Base-by-base conservation (phyloP, 441 rosid species). In the Viola pubescens region DNA sequence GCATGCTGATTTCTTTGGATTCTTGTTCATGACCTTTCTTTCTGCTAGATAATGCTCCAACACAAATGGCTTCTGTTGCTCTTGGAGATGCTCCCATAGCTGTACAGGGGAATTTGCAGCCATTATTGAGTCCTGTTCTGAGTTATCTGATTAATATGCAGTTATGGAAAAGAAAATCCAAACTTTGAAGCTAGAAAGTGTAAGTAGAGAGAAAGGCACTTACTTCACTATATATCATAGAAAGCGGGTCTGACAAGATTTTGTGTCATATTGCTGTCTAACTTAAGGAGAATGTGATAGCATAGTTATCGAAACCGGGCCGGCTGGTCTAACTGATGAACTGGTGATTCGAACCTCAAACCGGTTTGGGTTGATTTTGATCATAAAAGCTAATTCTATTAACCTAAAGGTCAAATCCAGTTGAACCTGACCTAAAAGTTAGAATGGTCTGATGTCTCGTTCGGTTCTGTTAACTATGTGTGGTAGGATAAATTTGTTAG, bases 41-140 rank as follows among this genome's bases (percentile, higher is more conserved):
- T 70, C 80, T 1, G 62, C 58, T 14, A 75, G 70, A 72, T 60
- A 61, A n/a, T 55, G 45, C 13, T 50, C 60, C 10, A 75, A 62
- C 3, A 13, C 51, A 58, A 73, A 73, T 34, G 82, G 78, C 56
- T 78, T 69, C 48, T 73, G 76, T 46, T 67, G 57, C 66, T 68
- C 72, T 49, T 57, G 71, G 40, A 75, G 80, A 73, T 73, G 74
- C 58, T 79, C 67, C 58, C 63, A 39, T 11, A 73, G 71, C 65
- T 52, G 63, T 59, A 73, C 73, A 4, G 69, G 38, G 10, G 62
- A 39, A 37, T 66, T 16, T 39, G 59, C 16, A 61, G 67, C 66
- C 79, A 78, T 77, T 44, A 19, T 37, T 55, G 7, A 6, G n/a
- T 48, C 34, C 50, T 70, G 62, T 26, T 26, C 70, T 46, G 9